phyloP scores from a whole-genome alignment of 306 rosid species.

The Malus sylvestris region DNA sequence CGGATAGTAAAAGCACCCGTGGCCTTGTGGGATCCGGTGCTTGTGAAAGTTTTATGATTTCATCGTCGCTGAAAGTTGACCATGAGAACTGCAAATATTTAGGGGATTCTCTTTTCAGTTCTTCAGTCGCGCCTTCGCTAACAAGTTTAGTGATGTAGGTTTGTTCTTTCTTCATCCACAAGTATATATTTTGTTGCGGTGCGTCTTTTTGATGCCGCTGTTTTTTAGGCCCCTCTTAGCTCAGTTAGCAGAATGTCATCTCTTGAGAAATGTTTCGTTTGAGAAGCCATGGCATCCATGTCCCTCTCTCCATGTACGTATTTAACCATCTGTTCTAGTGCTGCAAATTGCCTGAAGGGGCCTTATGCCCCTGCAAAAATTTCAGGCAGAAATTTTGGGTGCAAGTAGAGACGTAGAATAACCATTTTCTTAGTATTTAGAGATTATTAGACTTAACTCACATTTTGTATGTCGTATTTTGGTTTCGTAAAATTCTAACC shows the following conservation, averaged over 20 bases:
- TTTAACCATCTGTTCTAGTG: background rate
- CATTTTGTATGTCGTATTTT: background rate
- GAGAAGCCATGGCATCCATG: constrained; percentile 27
- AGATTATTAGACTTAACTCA: background rate
- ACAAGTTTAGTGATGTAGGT: constrained; percentile 71
- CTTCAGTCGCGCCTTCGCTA: constrained; percentile 65
- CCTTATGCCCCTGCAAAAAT: constrained; percentile 27
- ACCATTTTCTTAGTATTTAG: background rate
- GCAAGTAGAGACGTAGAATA: constrained; percentile 20
- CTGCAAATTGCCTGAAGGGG: constrained; percentile 28
- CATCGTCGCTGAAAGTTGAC: constrained; percentile 49
- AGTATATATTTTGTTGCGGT: constrained; percentile 9
- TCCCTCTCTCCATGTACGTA: constrained; percentile 3
- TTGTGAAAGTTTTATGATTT: constrained; percentile 41
- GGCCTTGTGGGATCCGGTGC: constrained; percentile 21
- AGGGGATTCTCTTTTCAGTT: constrained; percentile 56
- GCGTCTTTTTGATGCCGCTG: constrained; percentile 45
- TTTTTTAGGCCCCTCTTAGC: background rate
- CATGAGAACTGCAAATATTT: constrained; percentile 66
- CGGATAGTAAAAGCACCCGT: constrained; percentile 11
- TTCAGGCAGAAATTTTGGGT: constrained; percentile 31
- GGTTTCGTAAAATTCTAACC: background rate
- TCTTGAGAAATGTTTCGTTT: background rate
- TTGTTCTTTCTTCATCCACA: background rate
- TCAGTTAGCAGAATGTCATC: background rate